phyloP scores from a whole-genome alignment of 2,329 filamentous ascomycete species.

The Diaporthe eres region DNA sequence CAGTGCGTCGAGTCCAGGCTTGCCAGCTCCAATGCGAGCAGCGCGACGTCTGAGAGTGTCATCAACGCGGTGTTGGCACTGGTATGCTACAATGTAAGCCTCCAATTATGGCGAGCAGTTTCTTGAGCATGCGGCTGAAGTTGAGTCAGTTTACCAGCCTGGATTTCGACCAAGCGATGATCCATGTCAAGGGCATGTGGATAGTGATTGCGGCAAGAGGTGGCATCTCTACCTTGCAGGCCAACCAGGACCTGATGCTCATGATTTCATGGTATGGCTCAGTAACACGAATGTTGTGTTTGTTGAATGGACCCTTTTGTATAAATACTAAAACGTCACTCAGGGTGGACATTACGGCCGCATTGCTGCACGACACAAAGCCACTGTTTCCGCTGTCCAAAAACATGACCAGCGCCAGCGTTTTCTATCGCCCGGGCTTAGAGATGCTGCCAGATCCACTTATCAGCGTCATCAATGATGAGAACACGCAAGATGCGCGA shows the following conservation, averaged over 20 bases:
- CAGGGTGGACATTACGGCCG: constrained; percentile 16
- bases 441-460: background rate
- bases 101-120: background rate
- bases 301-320: no score
- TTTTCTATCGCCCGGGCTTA: background rate
- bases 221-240: constrained; percentile 11
- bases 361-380: constrained; percentile 5
- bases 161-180: constrained; percentile 6
- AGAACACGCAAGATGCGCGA: background rate
- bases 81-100: constrained; percentile 19
- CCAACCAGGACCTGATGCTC: constrained; percentile 6
- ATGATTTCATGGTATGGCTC: constrained; percentile 16
- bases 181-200: constrained; percentile 5
- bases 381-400: constrained; percentile 1
- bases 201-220: constrained; percentile 5
- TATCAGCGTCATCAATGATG: background rate
- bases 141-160: background rate
- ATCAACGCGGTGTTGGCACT: background rate
- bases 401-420: background rate
- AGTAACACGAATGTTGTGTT: background rate
- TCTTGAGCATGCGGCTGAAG: background rate
- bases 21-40: background rate
- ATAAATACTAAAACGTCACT: background rate
- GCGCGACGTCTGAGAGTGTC: constrained; percentile 2
- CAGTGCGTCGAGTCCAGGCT: constrained; percentile 6